These are phyloP conservation scores for Geotrichum citri-aurantii DNA, from an alignment of 1,139 yeast species.

Conservation along the genomic window DNA sequence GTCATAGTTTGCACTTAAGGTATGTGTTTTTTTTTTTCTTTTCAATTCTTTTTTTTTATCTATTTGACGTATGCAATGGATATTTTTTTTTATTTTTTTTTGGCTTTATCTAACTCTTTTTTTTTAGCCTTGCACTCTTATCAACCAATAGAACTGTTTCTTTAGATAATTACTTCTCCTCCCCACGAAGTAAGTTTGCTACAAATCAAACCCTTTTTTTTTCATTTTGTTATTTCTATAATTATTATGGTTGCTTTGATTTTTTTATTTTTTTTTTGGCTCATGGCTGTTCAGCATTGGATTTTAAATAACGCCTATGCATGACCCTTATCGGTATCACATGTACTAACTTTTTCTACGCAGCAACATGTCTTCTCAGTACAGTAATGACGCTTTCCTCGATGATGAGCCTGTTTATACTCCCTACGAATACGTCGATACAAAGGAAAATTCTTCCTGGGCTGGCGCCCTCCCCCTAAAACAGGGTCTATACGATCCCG, in stretches of 20 bases:
- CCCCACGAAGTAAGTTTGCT: not conserved
- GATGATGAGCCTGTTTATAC: constrained; percentile 27
- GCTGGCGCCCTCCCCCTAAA: constrained; percentile 81
- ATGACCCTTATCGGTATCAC: not conserved
- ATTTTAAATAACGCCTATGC: too few species aligned
- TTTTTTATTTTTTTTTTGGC: too few species aligned
- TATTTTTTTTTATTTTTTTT: too few species aligned
- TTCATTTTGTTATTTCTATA: too few species aligned
- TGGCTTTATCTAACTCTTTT: not conserved
- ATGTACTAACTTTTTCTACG: not conserved
- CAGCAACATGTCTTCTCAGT: constrained; percentile 7
- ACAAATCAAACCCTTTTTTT: not conserved
- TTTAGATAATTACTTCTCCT: not conserved
- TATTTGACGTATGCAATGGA: not conserved
- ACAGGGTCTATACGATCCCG: constrained; percentile 91
- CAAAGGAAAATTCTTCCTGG: constrained; percentile 81
- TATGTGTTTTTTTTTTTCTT: not conserved
- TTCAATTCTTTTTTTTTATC: not conserved
- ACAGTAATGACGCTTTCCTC: constrained; percentile 21
- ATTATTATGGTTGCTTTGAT: not conserved
- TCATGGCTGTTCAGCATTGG: too few species aligned
- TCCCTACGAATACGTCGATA: constrained; percentile 63
- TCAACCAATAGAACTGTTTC: not conserved
- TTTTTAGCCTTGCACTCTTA: not conserved
- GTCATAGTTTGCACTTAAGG: not conserved